Percentiles rank a stretch among this genome's conserved stretches.
Evolutionary conservation across 2,329 filamentous ascomycete genomes (phyloP).

Genomic region (Daldinia eschscholtzii): DNA sequence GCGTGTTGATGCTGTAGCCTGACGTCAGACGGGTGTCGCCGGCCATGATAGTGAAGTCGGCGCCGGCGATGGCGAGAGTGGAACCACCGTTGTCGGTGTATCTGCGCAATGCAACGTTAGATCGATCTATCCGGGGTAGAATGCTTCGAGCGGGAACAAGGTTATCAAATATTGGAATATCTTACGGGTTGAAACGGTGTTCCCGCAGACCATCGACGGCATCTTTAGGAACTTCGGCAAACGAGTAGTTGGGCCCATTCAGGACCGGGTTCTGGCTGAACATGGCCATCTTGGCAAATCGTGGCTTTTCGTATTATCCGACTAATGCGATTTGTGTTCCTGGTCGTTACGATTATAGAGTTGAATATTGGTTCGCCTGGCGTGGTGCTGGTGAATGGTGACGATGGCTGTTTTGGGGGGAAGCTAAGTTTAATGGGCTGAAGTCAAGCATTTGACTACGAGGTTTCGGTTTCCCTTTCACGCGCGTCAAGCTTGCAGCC

Average conservation of each 20-base stretch:
- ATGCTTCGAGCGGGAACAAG: neutral
- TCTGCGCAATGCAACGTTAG: conserved; percentile 58
- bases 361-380: conserved; percentile 21
- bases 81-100: conserved; percentile 99
- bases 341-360: conserved; percentile 13
- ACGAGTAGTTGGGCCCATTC: conserved; percentile 78
- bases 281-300: conserved; percentile 69
- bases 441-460: conserved; percentile 39
- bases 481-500: conserved; percentile 63
- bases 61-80: conserved; percentile 92
- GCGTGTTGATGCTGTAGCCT: conserved; percentile 99
- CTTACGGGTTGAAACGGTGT: conserved; percentile 94
- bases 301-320: conserved; percentile 29
- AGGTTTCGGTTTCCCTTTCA: conserved; percentile 33
- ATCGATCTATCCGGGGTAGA: conserved; percentile 5
- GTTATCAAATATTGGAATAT: conserved; percentile 15
- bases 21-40: conserved; percentile 96
- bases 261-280: conserved; percentile 78
- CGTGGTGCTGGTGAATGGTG: conserved; percentile 30
- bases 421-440: conserved; percentile 33
- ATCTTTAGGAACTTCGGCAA: conserved; percentile 70
- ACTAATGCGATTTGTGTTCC: conserved; percentile 10
- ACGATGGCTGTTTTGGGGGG: conserved; percentile 24
- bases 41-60: conserved; percentile 95
- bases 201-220: conserved; percentile 70